A percentile compares a stretch with the other conserved stretches of the same genome.
Evolutionary conservation across 306 rosid species (phyloP).

Genomic region (Acmispon strigosus): DNA sequence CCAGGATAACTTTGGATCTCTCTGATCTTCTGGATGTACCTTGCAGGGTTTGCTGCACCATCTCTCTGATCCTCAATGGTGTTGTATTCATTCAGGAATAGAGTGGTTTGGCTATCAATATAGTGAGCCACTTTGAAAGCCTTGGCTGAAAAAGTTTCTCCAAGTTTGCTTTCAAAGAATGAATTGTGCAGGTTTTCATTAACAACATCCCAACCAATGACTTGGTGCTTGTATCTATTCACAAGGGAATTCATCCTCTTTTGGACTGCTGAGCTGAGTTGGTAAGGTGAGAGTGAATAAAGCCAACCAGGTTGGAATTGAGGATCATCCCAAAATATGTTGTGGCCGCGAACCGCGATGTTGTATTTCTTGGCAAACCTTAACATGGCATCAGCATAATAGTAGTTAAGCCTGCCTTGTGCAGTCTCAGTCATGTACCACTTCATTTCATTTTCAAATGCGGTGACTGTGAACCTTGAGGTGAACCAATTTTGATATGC

Average conservation of each 20-base stretch:
- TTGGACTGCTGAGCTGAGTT: constrained; percentile 24
- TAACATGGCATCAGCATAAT: constrained; percentile 46
- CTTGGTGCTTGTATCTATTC: constrained; percentile 44
- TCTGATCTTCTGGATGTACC: too few relatives aligned
- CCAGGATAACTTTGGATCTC: too few relatives aligned
- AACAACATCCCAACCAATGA: constrained; percentile 71
- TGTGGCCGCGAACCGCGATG: constrained; percentile 65
- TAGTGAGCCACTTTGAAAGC: constrained; percentile 35
- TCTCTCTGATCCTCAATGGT: too few relatives aligned
- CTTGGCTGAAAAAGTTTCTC: constrained; percentile 21
- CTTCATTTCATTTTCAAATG: constrained; percentile 73
- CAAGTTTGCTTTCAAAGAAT: constrained; percentile 47
- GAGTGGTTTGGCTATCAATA: constrained; percentile 13
- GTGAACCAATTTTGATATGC: constrained; percentile 64
- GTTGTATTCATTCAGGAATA: too few relatives aligned
- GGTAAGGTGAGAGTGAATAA: constrained; percentile 22
- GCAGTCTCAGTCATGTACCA: constrained; percentile 54
- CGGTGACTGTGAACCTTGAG: constrained; percentile 53
- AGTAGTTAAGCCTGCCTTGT: constrained; percentile 42
- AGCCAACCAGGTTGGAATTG: constrained; percentile 45
- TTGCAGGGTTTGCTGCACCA: too few relatives aligned
- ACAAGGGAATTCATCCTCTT: constrained; percentile 42
- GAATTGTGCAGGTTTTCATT: constrained; percentile 63
- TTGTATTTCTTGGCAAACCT: constrained; percentile 29
- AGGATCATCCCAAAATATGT: constrained; percentile 66